A percentile compares a stretch with the other conserved stretches of the same genome.
phyloP scores from a whole-genome alignment of 2,329 filamentous ascomycete genomes.

The Talaromyces piceae region DNA sequence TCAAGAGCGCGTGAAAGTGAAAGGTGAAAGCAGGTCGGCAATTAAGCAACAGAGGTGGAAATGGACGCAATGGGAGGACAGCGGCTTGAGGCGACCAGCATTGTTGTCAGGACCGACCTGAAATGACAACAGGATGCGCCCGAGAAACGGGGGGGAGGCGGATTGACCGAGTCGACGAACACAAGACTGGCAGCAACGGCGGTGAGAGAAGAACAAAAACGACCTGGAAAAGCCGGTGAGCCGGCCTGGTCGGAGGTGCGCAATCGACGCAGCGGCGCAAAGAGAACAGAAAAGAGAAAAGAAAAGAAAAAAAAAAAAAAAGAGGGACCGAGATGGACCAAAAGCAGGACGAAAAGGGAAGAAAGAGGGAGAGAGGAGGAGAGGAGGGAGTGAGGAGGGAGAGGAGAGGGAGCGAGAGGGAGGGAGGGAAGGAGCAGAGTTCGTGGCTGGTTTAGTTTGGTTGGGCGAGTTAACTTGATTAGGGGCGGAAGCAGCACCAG shows the following conservation, averaged over 20 bases:
- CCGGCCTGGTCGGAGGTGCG: conserved; percentile 16
- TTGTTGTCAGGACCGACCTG: conserved; percentile 17
- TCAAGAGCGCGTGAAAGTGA: too few species aligned
- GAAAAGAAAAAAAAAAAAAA: conserved; percentile 5
- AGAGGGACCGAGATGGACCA: conserved; percentile 6
- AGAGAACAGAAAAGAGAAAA: neutral
- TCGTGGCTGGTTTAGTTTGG: conserved; percentile 6
- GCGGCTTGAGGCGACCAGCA: conserved; percentile 16
- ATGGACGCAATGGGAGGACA: conserved; percentile 16
- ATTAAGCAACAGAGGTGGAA: conserved; percentile 5
- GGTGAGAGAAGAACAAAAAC: conserved; percentile 1
- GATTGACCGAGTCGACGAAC: neutral
- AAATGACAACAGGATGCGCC: neutral
- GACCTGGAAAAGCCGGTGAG: conserved; percentile 12
- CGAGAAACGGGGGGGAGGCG: neutral
- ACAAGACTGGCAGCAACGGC: neutral
- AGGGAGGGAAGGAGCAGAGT: conserved; percentile 6
- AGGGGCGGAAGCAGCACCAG: conserved; percentile 1
- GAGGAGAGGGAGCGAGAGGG: neutral
- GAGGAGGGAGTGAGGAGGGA: conserved; percentile 7
- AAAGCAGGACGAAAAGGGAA: too few species aligned
- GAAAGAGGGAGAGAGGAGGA: neutral
- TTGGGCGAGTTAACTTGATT: neutral
- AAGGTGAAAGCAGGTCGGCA: conserved; percentile 7
- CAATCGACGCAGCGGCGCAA: conserved; percentile 12